Evolutionary conservation across 2,329 filamentous ascomycete species (phyloP).

Genomic region (Ophioceras dolichostomum): DNA sequence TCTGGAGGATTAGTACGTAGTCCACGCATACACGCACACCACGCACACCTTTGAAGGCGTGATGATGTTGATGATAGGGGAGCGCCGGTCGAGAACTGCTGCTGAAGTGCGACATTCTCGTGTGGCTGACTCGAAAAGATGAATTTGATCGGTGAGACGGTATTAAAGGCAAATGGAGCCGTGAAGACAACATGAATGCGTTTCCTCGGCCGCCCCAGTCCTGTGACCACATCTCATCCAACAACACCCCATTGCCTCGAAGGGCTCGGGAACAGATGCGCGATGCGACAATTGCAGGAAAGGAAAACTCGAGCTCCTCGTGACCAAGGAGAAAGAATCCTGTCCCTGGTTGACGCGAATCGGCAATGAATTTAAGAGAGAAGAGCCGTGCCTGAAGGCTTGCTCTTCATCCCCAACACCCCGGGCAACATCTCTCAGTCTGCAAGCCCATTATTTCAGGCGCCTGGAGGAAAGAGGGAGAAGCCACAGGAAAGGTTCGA

Average conservation of each 20-base stretch:
- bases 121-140: conserved; percentile 74
- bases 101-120: conserved; percentile 85
- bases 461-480: conserved; percentile 44
- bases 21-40: conserved; percentile 54
- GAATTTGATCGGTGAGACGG: conserved; percentile 66
- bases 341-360: too few relatives aligned
- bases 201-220: too few relatives aligned
- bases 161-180: conserved; percentile 1
- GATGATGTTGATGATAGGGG: too few relatives aligned
- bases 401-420: conserved; percentile 69
- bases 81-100: conserved; percentile 90
- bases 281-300: too few relatives aligned
- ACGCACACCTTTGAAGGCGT: too few relatives aligned
- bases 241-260: conserved; percentile 57
- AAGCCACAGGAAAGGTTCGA: conserved; percentile 61
- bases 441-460: conserved; percentile 32
- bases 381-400: conserved; percentile 42
- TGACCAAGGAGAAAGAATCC: too few relatives aligned
- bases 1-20: conserved; percentile 63
- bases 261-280: conserved; percentile 28
- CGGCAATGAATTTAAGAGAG: conserved; percentile 69
- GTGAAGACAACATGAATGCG: background rate
- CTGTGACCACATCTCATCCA: too few relatives aligned
- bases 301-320: too few relatives aligned
- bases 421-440: conserved; percentile 47